Base-by-base conservation (phyloP, 1,139 yeast genomes). In the Saccharomyces hybrid region DNA sequence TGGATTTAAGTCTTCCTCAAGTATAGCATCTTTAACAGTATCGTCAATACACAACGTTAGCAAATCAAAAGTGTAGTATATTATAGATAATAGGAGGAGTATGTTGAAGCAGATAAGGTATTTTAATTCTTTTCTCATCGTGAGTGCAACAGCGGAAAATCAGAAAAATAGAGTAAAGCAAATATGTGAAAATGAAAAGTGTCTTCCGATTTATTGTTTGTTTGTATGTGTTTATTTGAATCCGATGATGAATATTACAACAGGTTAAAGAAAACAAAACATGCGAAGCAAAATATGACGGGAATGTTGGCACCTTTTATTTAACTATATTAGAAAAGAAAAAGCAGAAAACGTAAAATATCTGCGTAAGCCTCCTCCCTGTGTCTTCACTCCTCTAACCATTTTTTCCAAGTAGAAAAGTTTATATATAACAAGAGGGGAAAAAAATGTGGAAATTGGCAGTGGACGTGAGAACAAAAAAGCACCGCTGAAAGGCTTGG, bases 11-110 rank as follows among this genome's bases (percentile, higher is more conserved):
- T 87, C 95, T 34, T 76, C 73, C 55, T 79, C 80, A 23, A 79
- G 70, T 50, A 87, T 73, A 2, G 86, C 86, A 65, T 84, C 88
- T 32, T 78, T 73, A 62, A 76, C 78, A 1, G 90, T 76, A 67
- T 85, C 89, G 67, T 89, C 96, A 61, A 86, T 77, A 23, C 88
- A 76, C 55, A 91, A 73, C 7, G 95, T 81, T 60, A 90, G 81
- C 56, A 90, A 76, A 70, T 89, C 96, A 63, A 83, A 84, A 5
- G 86, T 79, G 64, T 80, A 78, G 68, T 83, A 87, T 6, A 82
- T 70, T 27, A 87, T 73, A 60, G 82, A 81, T 11, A 79, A 58
- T 28, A 87, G 74, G 31, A 88, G 64, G 19, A 76, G 68, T 16
- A 80, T 64, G 64, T 86, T 90, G 19, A 80, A 82, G 69, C 78